Evolutionary conservation across 805 yeast genomes (phyloP), one percentile per base, ranked within the genome.

Genomic region (Priceomyces medius): DNA sequence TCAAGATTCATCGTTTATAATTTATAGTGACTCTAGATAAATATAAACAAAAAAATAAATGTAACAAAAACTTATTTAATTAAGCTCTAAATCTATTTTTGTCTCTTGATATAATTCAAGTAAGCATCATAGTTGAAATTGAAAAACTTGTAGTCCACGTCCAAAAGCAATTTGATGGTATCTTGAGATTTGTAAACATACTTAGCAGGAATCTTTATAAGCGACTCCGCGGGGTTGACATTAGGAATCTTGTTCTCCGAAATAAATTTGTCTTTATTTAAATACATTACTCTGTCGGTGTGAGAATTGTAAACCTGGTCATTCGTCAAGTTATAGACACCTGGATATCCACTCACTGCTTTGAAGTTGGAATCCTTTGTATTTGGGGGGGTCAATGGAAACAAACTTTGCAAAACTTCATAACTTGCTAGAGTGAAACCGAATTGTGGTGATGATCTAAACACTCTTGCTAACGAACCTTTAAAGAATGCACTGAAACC

Each of bases 371-470:
- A 69, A 37, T 64, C 70, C 39, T 57, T 63, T 38, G 75, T 68
- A 44, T 63, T 59, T 31, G 74, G 71, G 29, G 76, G 74, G 64
- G 71, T 81, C 49, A 85, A 76, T 35, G 97, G 96, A 65, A 88
- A 71, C 54, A 83, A 55, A 36, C 74, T 78, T 61, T 91, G 96
- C 64, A 91, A 81, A 24, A 93, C 64, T 65, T 91, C 99, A 66
- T 93, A 91, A 19, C 96, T 90, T n/a, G 98, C 98, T 55, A 91
- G 76, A 4, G 99, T 91, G 68, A 90, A 90, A 41, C 98, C 99
- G 63, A 91, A 91, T 66, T 91, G 99, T 6, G 99, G 99, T 1
- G 97, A 89, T 4, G 97, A 90, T 66, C 98, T 79, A 56, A 89
- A 73, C 29, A 91, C 89, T 64, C 99, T 80, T 5, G 98, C 98